These are phyloP conservation scores for Davidsoniella eucalypti DNA, from an alignment of 2,329 filamentous ascomycete genomes.

Conservation along the genomic window DNA sequence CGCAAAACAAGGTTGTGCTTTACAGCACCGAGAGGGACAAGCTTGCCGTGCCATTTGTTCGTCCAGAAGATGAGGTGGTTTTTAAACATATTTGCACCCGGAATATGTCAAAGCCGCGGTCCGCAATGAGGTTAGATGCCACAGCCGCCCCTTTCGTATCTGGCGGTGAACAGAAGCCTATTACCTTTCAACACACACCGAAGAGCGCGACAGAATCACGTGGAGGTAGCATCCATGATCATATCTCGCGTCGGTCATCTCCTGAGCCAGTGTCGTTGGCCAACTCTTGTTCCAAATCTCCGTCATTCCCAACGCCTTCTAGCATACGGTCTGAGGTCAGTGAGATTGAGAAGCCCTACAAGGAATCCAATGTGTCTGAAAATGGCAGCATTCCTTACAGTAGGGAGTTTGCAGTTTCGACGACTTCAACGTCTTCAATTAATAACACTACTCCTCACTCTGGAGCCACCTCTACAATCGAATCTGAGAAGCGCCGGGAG, in stretches of 20 bases:
- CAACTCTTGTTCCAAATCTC: conserved; percentile 5
- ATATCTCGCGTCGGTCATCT: conserved; percentile 22
- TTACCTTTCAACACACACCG: not conserved
- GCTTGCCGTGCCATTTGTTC: conserved; percentile 76
- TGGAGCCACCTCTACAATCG: conserved; percentile 13
- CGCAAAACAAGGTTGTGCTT: conserved; percentile 74
- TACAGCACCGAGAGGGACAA: conserved; percentile 78
- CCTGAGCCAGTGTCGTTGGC: conserved; percentile 12
- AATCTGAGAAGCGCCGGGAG: conserved; percentile 8
- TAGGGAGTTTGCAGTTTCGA: too few species aligned
- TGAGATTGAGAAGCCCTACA: conserved; percentile 4
- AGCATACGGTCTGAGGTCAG: conserved; percentile 7
- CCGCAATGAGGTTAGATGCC: conserved; percentile 41
- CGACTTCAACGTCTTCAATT: not conserved
- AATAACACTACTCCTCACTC: not conserved
- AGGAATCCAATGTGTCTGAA: conserved; percentile 4
- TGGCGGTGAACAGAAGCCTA: conserved; percentile 19
- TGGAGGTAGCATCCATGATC: not conserved
- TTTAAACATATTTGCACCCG: conserved; percentile 64
- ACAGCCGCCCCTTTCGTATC: conserved; percentile 26
- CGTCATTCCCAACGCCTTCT: conserved; percentile 9
- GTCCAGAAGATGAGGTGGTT: conserved; percentile 68
- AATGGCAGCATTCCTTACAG: conserved; percentile 4
- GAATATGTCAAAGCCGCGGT: conserved; percentile 37
- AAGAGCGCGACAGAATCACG: not conserved